These are phyloP conservation scores for Fusarium citri DNA, from an alignment of 2,329 filamentous ascomycete genomes.

Conservation along the genomic window DNA sequence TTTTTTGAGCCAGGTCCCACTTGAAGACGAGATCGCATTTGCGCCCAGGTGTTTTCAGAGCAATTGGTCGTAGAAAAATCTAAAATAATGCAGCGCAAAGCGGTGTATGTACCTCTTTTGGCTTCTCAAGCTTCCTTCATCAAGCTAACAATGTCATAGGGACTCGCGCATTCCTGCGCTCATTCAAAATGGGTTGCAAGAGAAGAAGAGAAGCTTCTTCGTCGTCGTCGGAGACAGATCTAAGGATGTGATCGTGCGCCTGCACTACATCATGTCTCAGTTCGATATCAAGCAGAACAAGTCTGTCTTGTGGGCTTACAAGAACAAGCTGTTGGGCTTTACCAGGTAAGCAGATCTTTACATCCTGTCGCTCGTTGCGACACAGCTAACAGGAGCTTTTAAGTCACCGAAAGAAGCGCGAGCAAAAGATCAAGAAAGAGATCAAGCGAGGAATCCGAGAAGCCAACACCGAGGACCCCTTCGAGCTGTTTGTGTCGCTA, in stretches of 20 bases:
- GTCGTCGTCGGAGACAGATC: slow-evolving; percentile 91
- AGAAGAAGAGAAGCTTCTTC: slow-evolving; percentile 98
- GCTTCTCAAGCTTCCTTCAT: background rate
- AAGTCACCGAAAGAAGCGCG: slow-evolving; percentile 95
- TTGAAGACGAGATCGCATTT: slow-evolving; percentile 44
- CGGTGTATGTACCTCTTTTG: slow-evolving; percentile 55
- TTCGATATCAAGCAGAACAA: slow-evolving; percentile 91
- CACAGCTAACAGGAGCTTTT: slow-evolving; percentile 26
- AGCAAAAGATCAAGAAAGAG: slow-evolving; percentile 98
- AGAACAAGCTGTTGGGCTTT: slow-evolving; percentile 95
- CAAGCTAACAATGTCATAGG: slow-evolving; percentile 56
- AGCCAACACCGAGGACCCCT: slow-evolving; percentile 91
- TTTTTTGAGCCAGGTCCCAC: slow-evolving; percentile 46
- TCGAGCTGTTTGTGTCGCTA: slow-evolving; percentile 95
- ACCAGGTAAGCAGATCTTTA: slow-evolving; percentile 67
- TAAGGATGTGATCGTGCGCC: slow-evolving; percentile 96
- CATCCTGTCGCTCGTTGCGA: slow-evolving; percentile 9
- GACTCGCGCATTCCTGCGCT: slow-evolving; percentile 92
- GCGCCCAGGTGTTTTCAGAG: slow-evolving; percentile 47
- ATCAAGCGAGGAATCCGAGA: slow-evolving; percentile 95
- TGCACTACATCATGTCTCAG: slow-evolving; percentile 90
- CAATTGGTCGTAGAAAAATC: slow-evolving; percentile 44
- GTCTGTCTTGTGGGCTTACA: slow-evolving; percentile 97
- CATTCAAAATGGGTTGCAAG: slow-evolving; percentile 89
- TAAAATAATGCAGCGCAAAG: slow-evolving; percentile 69